These are phyloP conservation scores for Claviceps spartinae DNA, from an alignment of 2,329 filamentous ascomycete species.

Conservation along the genomic window DNA sequence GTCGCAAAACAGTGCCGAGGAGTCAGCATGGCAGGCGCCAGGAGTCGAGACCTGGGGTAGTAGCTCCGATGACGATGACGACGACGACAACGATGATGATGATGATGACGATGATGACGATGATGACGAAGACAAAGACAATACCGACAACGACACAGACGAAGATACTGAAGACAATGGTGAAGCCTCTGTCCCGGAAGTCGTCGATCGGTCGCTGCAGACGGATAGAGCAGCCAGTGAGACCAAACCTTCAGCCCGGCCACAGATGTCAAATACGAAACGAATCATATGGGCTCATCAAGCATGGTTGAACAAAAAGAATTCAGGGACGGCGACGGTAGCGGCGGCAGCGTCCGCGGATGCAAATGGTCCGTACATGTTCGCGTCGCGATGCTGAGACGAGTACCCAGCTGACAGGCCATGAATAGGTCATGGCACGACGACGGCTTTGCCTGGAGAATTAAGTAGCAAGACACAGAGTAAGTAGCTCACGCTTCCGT, in stretches of 20 bases:
- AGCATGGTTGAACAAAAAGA: neutral
- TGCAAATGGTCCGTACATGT: neutral
- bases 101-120: neutral
- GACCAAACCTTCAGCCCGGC: neutral
- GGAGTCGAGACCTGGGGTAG: slow-evolving; percentile 2
- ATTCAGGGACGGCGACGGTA: neutral
- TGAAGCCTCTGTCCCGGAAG: neutral
- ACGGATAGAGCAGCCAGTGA: neutral
- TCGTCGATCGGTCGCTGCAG: neutral
- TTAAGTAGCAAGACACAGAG: neutral
- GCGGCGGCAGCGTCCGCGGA: neutral
- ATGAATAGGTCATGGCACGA: neutral
- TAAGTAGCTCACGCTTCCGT: neutral
- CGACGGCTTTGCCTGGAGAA: neutral
- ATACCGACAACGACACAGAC: neutral
- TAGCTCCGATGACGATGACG: neutral
- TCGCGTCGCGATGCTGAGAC: neutral
- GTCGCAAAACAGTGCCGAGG: neutral
- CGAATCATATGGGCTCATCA: neutral
- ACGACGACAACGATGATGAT: neutral
- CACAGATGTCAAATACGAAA: neutral
- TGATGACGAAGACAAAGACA: neutral
- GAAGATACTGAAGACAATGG: neutral
- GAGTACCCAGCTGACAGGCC: neutral
- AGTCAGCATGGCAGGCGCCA: neutral